phyloP scores from a whole-genome alignment of 345 rosid species.

The Eucalyptus curtisii region DNA sequence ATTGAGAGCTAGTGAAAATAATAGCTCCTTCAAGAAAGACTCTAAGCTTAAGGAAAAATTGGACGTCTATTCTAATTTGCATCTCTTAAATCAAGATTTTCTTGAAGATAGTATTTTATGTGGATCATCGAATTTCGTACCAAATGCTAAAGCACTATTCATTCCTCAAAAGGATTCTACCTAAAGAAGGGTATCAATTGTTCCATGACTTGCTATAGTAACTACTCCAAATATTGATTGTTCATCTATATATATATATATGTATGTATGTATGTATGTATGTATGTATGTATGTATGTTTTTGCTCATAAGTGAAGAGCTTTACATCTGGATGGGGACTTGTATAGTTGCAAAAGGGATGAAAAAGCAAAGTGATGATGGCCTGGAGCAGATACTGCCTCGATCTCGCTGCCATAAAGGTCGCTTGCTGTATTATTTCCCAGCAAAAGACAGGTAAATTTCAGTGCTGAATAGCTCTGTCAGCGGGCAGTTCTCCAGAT shows the following conservation, averaged over 20 bases:
- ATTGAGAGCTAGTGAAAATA: background rate
- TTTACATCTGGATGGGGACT: background rate
- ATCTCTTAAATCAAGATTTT: background rate
- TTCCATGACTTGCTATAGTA: background rate
- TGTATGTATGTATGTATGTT: background rate
- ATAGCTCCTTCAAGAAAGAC: background rate
- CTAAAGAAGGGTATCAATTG: background rate
- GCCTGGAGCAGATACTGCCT: slow-evolving; percentile 58
- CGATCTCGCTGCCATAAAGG: slow-evolving; percentile 88
- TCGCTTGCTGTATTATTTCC: slow-evolving; percentile 83
- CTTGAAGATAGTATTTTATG: background rate
- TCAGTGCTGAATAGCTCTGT: background rate
- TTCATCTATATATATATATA: background rate
- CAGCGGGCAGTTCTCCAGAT: background rate
- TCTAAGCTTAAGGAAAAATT: background rate
- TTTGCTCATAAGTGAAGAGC: background rate
- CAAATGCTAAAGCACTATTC: background rate
- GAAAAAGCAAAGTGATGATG: slow-evolving; percentile 22
- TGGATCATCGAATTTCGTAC: no score
- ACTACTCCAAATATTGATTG: background rate
- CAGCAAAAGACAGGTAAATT: slow-evolving; percentile 45
- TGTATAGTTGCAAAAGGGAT: slow-evolving; percentile 49
- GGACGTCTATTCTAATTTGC: background rate
- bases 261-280: no score
- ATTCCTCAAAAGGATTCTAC: background rate